Conservation (phyloP, 495 filamentous ascomycete species). For the Podospora appendiculata region DNA sequence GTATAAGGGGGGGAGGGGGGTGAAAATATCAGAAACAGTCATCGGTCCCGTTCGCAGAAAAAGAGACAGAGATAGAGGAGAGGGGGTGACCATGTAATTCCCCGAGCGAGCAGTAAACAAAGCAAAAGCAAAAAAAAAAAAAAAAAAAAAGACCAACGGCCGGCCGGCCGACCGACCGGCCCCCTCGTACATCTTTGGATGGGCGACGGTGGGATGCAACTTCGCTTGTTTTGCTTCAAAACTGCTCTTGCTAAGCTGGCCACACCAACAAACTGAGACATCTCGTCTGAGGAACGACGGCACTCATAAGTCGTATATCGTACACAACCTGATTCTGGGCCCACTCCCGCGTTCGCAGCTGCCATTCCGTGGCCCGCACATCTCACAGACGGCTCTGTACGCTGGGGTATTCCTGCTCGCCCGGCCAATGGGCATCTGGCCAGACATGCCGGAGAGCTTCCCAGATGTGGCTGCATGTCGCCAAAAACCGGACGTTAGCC, state of each 20-base stretch:
- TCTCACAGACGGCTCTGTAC: slow-evolving; percentile 27
- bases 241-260: too few relatives aligned
- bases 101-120: too few relatives aligned
- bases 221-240: neutral
- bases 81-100: too few relatives aligned
- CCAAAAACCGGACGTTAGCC: neutral
- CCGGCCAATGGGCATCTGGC: slow-evolving; percentile 76
- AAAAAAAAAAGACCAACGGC: too few relatives aligned
- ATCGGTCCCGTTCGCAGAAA: too few relatives aligned
- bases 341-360: neutral
- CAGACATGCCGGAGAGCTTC: slow-evolving; percentile 77
- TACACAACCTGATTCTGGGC: neutral
- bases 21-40: too few relatives aligned
- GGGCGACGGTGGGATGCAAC: too few relatives aligned
- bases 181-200: too few relatives aligned
- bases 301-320: slow-evolving; percentile 1
- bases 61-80: too few relatives aligned
- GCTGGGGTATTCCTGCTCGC: slow-evolving; percentile 46
- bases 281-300: neutral
- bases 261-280: slow-evolving; percentile 13
- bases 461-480: slow-evolving; percentile 64
- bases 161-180: too few relatives aligned
- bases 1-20: too few relatives aligned
- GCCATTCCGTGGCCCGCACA: neutral
- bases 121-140: too few relatives aligned